These are phyloP conservation scores for Beta macrorhiza DNA, from an alignment of 179 eudicot species.

Conservation along the genomic window DNA sequence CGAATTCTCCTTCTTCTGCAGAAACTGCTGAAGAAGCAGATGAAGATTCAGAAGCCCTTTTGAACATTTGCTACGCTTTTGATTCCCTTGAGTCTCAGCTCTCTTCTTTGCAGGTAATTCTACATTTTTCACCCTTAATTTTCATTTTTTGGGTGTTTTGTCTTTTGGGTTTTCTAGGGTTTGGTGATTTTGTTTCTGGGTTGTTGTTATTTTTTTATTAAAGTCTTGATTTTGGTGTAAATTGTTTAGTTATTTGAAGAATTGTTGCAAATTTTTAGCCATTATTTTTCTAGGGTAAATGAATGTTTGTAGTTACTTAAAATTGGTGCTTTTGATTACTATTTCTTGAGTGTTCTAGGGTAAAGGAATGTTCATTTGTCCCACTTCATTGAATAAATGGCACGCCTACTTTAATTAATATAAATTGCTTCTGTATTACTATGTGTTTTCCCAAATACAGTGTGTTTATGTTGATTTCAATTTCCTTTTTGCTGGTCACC, in stretches of 20 bases:
- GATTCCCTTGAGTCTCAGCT: constrained; percentile 78
- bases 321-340: background rate
- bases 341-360: background rate
- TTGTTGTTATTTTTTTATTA: background rate
- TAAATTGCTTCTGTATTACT: background rate
- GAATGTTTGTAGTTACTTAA: background rate
- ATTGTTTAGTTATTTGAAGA: background rate
- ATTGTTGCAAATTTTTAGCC: background rate
- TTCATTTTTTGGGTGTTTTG: background rate
- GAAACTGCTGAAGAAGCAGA: constrained; percentile 34
- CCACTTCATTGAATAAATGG: background rate
- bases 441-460: background rate
- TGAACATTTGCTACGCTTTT: constrained; percentile 69
- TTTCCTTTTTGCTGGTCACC: background rate
- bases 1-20: constrained; percentile 7
- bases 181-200: constrained; percentile 11
- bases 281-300: background rate
- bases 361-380: no score
- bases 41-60: constrained; percentile 58
- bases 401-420: background rate
- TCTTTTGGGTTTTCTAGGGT: constrained; percentile 15
- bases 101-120: constrained; percentile 61
- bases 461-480: background rate
- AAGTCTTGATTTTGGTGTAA: background rate
- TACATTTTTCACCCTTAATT: background rate